Base-by-base conservation (phyloP, 2,329 filamentous ascomycete species). In the Lecanicillium sp. region DNA sequence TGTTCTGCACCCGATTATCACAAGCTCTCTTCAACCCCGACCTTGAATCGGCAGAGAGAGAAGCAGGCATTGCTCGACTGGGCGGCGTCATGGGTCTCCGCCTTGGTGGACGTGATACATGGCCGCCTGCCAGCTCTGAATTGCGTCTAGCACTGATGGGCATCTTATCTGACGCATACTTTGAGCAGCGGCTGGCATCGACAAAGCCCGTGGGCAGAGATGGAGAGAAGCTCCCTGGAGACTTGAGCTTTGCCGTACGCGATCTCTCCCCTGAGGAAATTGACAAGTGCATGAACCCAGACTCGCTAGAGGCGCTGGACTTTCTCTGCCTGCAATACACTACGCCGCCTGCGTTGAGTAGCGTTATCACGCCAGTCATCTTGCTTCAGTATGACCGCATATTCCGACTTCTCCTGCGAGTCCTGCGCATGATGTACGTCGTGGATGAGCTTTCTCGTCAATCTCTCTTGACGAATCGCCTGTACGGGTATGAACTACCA, bases 121-220 rank as follows among this genome's bases (percentile, higher is more conserved):
- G 93, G 93, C 93, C 93, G 21, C 93, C 93, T 4, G 90, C 90
- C 20, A 94, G 87, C 63, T 96, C 90, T 0, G 93, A 97, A 63
- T 70, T 98, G n/a, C 81, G 90, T 9, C 74, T 97, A 5, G 88
- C 88, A 1, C 73, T 98, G 15, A 94, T 90, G 77, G 90, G 89
- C 0, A 78, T 97, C 1, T 70, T 97, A 6, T 77, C 78, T 2
- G 90, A 96, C 54, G 87, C 81, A 54, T 88, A 89, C 50, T 20
- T 55, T 56, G 32, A 55, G 52, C 37, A 55, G 48, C 15, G 54
- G 52, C 14, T 63, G 55, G 60, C 56, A 35, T 61, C 45, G 41
- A 58, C 56, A 17, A 66, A 60, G 32, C 62, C 53, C 39, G 57
- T 59, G 17, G 62, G 66, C 35, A 40, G 48, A 24, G 38, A 41